phyloP scores from a whole-genome alignment of 495 filamentous ascomycete species.

The Cudoniella acicularis region DNA sequence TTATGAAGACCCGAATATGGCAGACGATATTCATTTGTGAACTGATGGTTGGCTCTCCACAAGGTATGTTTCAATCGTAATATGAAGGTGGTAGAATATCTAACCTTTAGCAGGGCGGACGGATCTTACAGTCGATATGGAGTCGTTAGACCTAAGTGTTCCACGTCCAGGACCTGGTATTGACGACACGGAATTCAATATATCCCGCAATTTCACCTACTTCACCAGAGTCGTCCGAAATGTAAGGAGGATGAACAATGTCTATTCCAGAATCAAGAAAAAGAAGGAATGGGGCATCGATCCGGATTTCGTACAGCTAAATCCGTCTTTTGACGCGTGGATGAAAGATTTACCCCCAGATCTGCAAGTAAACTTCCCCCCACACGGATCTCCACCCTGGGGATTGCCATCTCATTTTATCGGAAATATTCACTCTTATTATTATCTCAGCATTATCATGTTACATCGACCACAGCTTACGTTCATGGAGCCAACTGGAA shows the following conservation, averaged over 20 bases:
- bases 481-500: slow-evolving; percentile 66
- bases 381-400: slow-evolving; percentile 78
- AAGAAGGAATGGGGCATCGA: slow-evolving; percentile 89
- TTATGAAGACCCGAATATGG: slow-evolving; percentile 85
- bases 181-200: slow-evolving; percentile 72
- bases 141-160: slow-evolving; percentile 73
- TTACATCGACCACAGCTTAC: slow-evolving; percentile 85
- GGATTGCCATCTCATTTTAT: slow-evolving; percentile 86
- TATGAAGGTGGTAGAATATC: slow-evolving; percentile 15
- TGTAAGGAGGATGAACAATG: slow-evolving; percentile 69
- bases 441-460: slow-evolving; percentile 82
- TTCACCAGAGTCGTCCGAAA: slow-evolving; percentile 74
- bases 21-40: slow-evolving; percentile 84
- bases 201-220: slow-evolving; percentile 78
- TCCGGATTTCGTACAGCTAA: slow-evolving; percentile 76
- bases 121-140: slow-evolving; percentile 70
- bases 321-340: slow-evolving; percentile 72
- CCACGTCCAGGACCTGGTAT: slow-evolving; percentile 58
- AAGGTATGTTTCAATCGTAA: slow-evolving; percentile 58
- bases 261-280: slow-evolving; percentile 70
- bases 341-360: slow-evolving; percentile 72
- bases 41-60: slow-evolving; percentile 90
- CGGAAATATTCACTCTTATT: slow-evolving; percentile 90
- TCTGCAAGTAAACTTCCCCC: slow-evolving; percentile 72
- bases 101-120: slow-evolving; percentile 61